A percentile compares a stretch with the other conserved stretches of the same genome.
phyloP scores from a whole-genome alignment of 2,329 filamentous ascomycete species.

The Diaporthe humulicola region DNA sequence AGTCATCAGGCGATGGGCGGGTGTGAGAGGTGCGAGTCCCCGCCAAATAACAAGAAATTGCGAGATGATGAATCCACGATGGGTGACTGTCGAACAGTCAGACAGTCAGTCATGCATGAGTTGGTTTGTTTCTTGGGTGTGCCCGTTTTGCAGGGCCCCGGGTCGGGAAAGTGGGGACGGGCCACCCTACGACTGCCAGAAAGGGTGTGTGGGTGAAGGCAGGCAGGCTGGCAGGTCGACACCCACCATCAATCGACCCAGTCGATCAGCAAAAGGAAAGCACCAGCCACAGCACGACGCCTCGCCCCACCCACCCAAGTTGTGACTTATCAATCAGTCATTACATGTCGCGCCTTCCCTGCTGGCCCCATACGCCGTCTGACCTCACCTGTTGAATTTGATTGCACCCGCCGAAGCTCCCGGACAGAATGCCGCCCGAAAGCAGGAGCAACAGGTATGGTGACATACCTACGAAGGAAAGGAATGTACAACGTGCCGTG shows the following conservation, averaged over 20 bases:
- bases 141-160: not conserved
- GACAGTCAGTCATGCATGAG: conserved; percentile 10
- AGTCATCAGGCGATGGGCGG: conserved; percentile 14
- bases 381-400: conserved; percentile 14
- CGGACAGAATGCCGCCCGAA: not conserved
- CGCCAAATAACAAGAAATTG: conserved; percentile 18
- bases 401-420: conserved; percentile 6
- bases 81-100: not conserved
- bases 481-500: too few species aligned
- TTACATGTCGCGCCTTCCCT: not conserved
- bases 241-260: not conserved
- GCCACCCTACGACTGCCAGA: not conserved
- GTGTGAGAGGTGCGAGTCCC: not conserved
- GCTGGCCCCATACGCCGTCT: conserved; percentile 6
- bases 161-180: conserved; percentile 15
- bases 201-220: not conserved
- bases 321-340: conserved; percentile 16
- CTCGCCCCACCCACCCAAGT: not conserved
- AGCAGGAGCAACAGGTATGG: not conserved
- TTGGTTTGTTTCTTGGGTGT: not conserved
- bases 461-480: too few species aligned
- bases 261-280: not conserved
- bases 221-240: too few species aligned
- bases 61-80: conserved; percentile 25
- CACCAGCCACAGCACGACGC: conserved; percentile 22